A percentile compares a stretch with the other conserved stretches of the same genome.
Conservation (phyloP, 768 basidiomycete genomes). For the Pseudohyphozyma bogoriensis region DNA sequence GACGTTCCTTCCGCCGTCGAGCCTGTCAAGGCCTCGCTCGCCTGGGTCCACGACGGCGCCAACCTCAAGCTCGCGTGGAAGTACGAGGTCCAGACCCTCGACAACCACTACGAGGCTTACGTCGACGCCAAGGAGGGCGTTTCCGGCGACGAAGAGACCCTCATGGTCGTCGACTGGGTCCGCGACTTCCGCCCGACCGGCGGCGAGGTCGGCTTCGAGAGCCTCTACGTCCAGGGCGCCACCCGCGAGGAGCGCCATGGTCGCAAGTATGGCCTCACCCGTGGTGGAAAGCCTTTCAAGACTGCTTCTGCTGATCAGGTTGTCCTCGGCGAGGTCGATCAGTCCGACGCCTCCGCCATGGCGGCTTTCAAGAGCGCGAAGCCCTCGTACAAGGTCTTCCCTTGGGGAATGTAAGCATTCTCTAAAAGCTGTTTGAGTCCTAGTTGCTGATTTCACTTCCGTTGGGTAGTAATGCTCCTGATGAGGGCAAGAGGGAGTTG, state of each 20-base stretch:
- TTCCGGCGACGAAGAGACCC: constrained; percentile 28
- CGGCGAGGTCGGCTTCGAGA: constrained; percentile 32
- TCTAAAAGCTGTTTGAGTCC: neutral
- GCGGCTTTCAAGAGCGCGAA: constrained; percentile 2
- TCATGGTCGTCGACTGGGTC: constrained; percentile 91
- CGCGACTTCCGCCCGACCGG: constrained; percentile 50
- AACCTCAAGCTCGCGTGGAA: constrained; percentile 72
- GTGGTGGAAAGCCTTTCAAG: too few species aligned
- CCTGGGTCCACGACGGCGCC: constrained; percentile 55
- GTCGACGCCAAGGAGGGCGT: constrained; percentile 67
- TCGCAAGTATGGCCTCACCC: neutral
- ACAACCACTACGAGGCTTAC: constrained; percentile 92
- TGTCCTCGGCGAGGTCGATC: neutral
- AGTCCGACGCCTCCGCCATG: neutral
- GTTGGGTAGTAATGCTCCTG: constrained; percentile 20
- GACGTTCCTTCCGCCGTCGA: constrained; percentile 67
- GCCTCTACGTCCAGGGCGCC: neutral
- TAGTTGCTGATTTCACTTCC: neutral
- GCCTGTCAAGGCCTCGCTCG: constrained; percentile 68
- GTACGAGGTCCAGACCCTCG: constrained; percentile 85
- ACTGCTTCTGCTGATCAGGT: too few species aligned
- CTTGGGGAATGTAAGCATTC: constrained; percentile 36
- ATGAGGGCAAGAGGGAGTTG: constrained; percentile 22
- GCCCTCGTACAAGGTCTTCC: constrained; percentile 37
- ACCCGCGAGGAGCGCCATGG: neutral